These are phyloP conservation scores for Wallacemonas sp. DNA, from an alignment of 208 protist species.

Conservation along the genomic window DNA sequence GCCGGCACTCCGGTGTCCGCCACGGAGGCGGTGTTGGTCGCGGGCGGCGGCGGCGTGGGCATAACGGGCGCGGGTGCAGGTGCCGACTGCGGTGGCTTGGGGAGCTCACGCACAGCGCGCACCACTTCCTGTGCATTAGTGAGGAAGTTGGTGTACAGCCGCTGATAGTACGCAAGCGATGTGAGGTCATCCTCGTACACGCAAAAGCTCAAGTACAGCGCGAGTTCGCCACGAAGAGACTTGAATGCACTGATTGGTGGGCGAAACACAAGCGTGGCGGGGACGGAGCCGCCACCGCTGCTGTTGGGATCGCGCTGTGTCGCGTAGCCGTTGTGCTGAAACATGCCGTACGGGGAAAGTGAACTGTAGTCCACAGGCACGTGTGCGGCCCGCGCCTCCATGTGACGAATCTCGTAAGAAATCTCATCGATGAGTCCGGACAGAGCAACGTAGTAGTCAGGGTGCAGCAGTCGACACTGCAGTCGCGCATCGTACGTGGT, in stretches of 20 bases:
- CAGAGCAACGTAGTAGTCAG: constrained; percentile 60
- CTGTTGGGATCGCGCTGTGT: constrained; percentile 15
- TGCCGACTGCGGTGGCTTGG: constrained; percentile 25
- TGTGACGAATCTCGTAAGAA: constrained; percentile 47
- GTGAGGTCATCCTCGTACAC: constrained; percentile 75
- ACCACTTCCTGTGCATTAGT: constrained; percentile 35
- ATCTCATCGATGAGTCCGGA: constrained; percentile 57
- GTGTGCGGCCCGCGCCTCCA: constrained; percentile 38
- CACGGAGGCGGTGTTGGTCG: not conserved
- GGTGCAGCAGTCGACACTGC: constrained; percentile 49
- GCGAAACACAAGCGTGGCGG: constrained; percentile 54
- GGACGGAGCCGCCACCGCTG: too few relatives aligned
- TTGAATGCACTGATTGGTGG: constrained; percentile 67
- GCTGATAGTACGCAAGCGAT: constrained; percentile 48
- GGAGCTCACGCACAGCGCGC: constrained; percentile 39
- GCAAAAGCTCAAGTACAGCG: constrained; percentile 66
- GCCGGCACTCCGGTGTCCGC: constrained; percentile 1
- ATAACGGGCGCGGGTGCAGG: not conserved
- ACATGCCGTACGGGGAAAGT: constrained; percentile 33
- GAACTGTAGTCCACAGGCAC: constrained; percentile 18
- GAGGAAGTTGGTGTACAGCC: constrained; percentile 48
- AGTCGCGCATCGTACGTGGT: constrained; percentile 64
- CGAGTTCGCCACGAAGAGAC: constrained; percentile 56
- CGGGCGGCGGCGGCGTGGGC: not conserved
- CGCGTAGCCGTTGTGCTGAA: constrained; percentile 24